Evolutionary conservation across 495 filamentous ascomycete genomes (phyloP).

Genomic region (Xylaria bambusicola): DNA sequence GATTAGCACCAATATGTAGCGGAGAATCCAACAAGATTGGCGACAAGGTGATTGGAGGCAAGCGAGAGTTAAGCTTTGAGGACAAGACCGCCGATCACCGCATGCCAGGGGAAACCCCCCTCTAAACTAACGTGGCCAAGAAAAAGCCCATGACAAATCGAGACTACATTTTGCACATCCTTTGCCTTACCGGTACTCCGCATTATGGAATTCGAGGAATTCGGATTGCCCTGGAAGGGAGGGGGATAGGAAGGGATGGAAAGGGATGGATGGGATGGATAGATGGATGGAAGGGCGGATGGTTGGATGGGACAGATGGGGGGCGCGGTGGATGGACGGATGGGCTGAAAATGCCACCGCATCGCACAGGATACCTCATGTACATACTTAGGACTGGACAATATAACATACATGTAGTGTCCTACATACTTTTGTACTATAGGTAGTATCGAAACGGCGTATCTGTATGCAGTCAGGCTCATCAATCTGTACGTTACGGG

Average conservation of each 20-base stretch:
- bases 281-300: too few species aligned
- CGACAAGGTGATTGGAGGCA: not conserved
- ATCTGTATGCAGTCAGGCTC: too few species aligned
- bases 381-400: not conserved
- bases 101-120: constrained; percentile 4
- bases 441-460: too few species aligned
- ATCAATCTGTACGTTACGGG: too few species aligned
- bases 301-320: too few species aligned
- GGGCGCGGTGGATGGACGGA: too few species aligned
- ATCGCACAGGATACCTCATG: not conserved
- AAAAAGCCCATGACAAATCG: constrained; percentile 15
- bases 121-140: not conserved
- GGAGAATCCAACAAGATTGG: not conserved
- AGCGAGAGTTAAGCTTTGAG: constrained; percentile 8
- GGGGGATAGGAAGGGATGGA: too few species aligned
- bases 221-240: not conserved
- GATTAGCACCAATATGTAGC: not conserved
- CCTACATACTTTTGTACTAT: too few species aligned
- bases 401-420: too few species aligned
- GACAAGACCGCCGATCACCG: constrained; percentile 14
- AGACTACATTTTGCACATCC: not conserved
- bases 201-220: not conserved
- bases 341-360: not conserved
- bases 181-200: not conserved
- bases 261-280: too few species aligned